phyloP scores from a whole-genome alignment of 2,329 filamentous ascomycete genomes.

The Keithomyces neogunnii region DNA sequence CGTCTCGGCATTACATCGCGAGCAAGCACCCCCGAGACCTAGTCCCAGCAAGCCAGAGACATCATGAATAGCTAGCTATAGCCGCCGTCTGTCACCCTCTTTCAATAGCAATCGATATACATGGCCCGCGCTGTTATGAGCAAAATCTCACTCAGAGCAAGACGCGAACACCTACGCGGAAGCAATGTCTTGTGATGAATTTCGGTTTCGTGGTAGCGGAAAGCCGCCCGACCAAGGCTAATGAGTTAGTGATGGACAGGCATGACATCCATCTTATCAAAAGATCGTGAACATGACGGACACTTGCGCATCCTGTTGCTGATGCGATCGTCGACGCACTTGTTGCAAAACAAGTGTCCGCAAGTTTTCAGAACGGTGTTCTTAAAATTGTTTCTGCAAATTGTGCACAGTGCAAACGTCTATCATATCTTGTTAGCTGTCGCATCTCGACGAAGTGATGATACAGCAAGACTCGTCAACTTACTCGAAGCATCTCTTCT shows the following conservation, averaged over 20 bases:
- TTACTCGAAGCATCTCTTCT: conserved; percentile 78
- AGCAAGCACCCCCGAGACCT: no score
- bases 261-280: conserved; percentile 89
- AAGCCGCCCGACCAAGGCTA: background rate
- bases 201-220: background rate
- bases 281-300: conserved; percentile 85
- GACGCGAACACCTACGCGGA: background rate
- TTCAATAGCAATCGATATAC: background rate
- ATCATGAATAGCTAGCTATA: conserved; percentile 1
- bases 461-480: conserved; percentile 25
- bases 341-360: conserved; percentile 87
- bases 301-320: conserved; percentile 90
- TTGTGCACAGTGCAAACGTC: conserved; percentile 61
- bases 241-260: conserved; percentile 42
- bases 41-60: background rate
- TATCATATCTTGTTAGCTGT: conserved; percentile 17
- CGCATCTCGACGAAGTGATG: background rate
- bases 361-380: conserved; percentile 90
- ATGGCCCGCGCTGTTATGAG: background rate
- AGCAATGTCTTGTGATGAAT: background rate
- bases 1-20: background rate
- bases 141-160: background rate
- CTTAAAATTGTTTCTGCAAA: conserved; percentile 90
- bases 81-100: background rate
- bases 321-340: conserved; percentile 83